Evolutionary conservation across 2,329 filamentous ascomycete genomes (phyloP).

Genomic region (Bimuria novae-zelandiae): DNA sequence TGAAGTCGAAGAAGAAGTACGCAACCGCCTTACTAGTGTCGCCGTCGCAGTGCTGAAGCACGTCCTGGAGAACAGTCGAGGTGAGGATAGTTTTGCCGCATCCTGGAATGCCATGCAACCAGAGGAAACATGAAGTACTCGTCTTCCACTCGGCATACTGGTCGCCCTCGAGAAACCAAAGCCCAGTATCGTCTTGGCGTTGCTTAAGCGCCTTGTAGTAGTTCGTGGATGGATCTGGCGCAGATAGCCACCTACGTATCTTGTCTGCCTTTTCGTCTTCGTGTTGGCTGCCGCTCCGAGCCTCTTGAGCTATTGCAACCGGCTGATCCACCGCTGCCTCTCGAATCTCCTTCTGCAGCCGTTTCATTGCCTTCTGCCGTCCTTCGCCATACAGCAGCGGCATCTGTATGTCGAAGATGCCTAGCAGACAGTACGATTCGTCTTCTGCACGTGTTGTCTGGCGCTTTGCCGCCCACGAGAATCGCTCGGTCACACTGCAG

Average conservation of each 20-base stretch:
- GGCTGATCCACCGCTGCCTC: no score
- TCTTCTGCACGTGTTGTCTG: slow-evolving; percentile 11
- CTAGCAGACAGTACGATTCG: slow-evolving; percentile 15
- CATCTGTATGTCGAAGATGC: slow-evolving; percentile 17
- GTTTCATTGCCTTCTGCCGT: background rate
- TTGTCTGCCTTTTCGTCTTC: background rate
- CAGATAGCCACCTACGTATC: slow-evolving; percentile 31
- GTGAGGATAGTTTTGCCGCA: slow-evolving; percentile 21
- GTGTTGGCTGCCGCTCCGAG: no score
- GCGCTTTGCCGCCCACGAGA: slow-evolving; percentile 11
- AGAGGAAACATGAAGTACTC: slow-evolving; percentile 5
- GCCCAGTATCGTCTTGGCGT: slow-evolving; percentile 18
- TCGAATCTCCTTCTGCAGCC: no score
- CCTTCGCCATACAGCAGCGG: slow-evolving; percentile 11
- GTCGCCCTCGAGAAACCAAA: slow-evolving; percentile 19
- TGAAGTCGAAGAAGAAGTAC: slow-evolving; percentile 38
- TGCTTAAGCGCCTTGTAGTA: slow-evolving; percentile 22
- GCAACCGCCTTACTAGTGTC: slow-evolving; percentile 14
- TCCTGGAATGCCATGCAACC: slow-evolving; percentile 16
- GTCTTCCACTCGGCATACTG: slow-evolving; percentile 13
- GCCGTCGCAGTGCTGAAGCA: slow-evolving; percentile 11
- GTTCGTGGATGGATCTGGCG: slow-evolving; percentile 40
- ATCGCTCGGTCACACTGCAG: slow-evolving; percentile 3
- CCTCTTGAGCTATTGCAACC: no score
- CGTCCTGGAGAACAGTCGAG: slow-evolving; percentile 20